Conservation (phyloP, 139 green algal genomes). For the Chlorella sp. region DNA sequence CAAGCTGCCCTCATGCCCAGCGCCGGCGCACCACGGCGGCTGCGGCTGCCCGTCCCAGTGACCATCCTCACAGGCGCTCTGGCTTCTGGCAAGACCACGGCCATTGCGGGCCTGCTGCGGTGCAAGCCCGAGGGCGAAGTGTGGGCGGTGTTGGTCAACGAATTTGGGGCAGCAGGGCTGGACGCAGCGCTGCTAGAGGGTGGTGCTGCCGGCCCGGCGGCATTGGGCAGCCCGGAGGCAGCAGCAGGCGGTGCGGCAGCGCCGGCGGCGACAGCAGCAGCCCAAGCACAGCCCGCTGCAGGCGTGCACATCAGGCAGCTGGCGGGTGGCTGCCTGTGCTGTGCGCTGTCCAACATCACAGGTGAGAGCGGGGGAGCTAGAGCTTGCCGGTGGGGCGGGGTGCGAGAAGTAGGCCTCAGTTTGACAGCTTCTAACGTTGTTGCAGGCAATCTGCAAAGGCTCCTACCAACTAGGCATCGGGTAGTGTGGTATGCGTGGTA, state of each 20-base stretch:
- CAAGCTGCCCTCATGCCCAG: not conserved
- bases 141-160: constrained; percentile 78
- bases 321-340: constrained; percentile 81
- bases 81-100: constrained; percentile 73
- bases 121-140: constrained; percentile 49
- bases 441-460: too few relatives aligned
- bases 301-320: constrained; percentile 63
- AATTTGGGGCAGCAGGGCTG: constrained; percentile 73
- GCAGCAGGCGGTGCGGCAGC: not conserved
- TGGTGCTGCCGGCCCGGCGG: not conserved
- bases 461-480: too few relatives aligned
- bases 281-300: not conserved
- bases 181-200: constrained; percentile 64
- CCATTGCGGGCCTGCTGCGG: constrained; percentile 50
- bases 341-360: constrained; percentile 58
- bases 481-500: too few relatives aligned
- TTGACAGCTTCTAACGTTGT: too few relatives aligned
- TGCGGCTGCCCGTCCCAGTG: constrained; percentile 46
- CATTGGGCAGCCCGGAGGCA: not conserved
- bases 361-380: too few relatives aligned
- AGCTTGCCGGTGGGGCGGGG: too few relatives aligned
- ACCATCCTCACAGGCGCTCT: constrained; percentile 70
- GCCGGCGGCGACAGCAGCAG: not conserved
- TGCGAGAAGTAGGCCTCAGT: too few relatives aligned
- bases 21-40: not conserved